Evolutionary conservation across 306 rosid genomes (phyloP).

Genomic region (Cucurbita ficifolia): DNA sequence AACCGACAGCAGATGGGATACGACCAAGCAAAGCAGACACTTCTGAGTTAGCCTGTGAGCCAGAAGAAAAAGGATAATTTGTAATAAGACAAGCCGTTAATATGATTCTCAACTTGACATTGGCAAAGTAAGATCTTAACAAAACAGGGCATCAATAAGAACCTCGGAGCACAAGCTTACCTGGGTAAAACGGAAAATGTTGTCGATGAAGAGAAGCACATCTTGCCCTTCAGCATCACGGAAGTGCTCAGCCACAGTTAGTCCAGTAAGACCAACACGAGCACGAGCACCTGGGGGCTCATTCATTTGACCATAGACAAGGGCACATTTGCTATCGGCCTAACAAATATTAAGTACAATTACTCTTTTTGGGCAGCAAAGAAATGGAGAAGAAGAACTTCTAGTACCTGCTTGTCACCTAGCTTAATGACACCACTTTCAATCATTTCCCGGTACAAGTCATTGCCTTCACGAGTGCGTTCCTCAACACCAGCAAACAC

Average conservation of each 20-base stretch:
- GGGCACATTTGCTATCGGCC: conserved; percentile 97
- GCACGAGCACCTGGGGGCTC: conserved; percentile 99
- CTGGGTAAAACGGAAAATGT: conserved; percentile 97
- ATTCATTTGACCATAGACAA: conserved; percentile 97
- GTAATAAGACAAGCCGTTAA: neutral
- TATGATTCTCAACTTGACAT: neutral
- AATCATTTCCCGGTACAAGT: conserved; percentile 96
- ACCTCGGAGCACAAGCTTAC: conserved; percentile 17
- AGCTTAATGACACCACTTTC: conserved; percentile 99
- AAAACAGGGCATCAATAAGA: neutral
- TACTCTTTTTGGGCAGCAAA: neutral
- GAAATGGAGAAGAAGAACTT: neutral
- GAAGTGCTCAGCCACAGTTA: conserved; percentile 95
- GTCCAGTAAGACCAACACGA: conserved; percentile 95
- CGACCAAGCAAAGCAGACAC: conserved; percentile 99
- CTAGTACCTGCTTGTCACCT: conserved; percentile 75
- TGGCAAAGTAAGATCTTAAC: neutral
- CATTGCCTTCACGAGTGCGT: conserved; percentile 95
- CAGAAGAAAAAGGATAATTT: neutral
- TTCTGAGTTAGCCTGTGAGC: conserved; percentile 82
- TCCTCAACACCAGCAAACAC: conserved; percentile 99
- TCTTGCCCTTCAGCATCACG: conserved; percentile 99
- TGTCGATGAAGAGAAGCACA: conserved; percentile 96
- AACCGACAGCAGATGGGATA: conserved; percentile 99
- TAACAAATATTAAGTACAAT: conserved; percentile 12